These are phyloP conservation scores for Oldenlandia corymbosa DNA, from an alignment of 257 asterid genomes.

Conservation along the genomic window DNA sequence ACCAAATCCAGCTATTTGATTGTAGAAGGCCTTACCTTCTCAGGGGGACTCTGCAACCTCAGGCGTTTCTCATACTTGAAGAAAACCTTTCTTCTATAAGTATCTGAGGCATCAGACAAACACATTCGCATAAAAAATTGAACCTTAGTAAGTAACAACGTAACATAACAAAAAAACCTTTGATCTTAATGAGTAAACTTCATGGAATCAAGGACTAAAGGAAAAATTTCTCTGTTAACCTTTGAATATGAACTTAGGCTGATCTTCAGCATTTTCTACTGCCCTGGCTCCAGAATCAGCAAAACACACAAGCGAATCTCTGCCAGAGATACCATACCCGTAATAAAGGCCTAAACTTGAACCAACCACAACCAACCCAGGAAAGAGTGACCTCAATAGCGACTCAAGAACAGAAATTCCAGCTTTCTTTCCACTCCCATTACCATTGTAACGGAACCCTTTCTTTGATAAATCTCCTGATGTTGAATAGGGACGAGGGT, in stretches of 20 bases:
- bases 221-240: too few relatives aligned
- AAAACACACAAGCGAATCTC: conserved; percentile 34
- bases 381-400: conserved; percentile 36
- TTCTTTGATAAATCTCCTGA: conserved; percentile 7
- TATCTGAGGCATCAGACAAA: conserved; percentile 39
- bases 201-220: not conserved
- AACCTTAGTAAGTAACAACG: not conserved
- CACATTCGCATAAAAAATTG: not conserved
- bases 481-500: conserved; percentile 11
- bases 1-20: not conserved
- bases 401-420: conserved; percentile 23
- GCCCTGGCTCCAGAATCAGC: conserved; percentile 55
- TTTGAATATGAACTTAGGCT: conserved; percentile 44
- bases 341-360: conserved; percentile 43
- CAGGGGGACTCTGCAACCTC: conserved; percentile 80
- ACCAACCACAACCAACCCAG: conserved; percentile 36
- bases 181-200: not conserved
- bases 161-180: not conserved
- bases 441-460: conserved; percentile 15
- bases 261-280: conserved; percentile 26
- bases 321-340: conserved; percentile 22
- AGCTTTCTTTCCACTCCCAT: conserved; percentile 16
- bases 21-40: conserved; percentile 56
- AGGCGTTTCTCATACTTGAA: conserved; percentile 93
- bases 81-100: conserved; percentile 78